Conservation (phyloP, 257 asterid species). For the Petunia axillaris region DNA sequence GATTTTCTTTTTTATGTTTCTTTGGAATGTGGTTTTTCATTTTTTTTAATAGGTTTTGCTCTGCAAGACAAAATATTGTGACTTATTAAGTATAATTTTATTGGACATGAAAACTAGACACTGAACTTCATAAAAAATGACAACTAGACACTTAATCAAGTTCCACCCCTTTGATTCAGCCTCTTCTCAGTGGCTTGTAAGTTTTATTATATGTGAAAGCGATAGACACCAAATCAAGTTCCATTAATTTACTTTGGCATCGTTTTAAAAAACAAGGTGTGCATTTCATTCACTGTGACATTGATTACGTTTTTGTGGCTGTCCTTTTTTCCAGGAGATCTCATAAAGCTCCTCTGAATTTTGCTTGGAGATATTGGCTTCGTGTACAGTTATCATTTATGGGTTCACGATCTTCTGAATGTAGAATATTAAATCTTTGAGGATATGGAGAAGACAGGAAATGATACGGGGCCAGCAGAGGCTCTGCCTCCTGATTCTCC, state of each 20-base stretch:
- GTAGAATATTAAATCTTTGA: constrained; percentile 45
- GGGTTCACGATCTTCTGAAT: constrained; percentile 9
- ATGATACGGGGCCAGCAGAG: constrained; percentile 46
- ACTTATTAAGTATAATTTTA: neutral
- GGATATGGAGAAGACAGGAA: constrained; percentile 70
- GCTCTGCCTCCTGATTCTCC: constrained; percentile 53
- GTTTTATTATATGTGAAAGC: neutral
- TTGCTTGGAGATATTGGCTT: constrained; percentile 17
- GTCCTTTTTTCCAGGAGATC: constrained; percentile 24
- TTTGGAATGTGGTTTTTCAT: neutral
- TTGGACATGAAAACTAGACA: constrained; percentile 3
- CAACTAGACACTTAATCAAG: neutral
- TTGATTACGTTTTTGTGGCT: constrained; percentile 7
- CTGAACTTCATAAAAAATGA: constrained; percentile 1
- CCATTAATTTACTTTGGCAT: constrained; percentile 13
- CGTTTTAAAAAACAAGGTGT: neutral
- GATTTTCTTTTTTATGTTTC: neutral
- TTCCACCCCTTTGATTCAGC: constrained; percentile 3
- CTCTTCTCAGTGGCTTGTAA: neutral
- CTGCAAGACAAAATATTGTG: neutral
- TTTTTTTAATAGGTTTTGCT: neutral
- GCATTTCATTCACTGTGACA: constrained; percentile 7
- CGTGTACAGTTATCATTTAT: constrained; percentile 15
- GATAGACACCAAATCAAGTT: neutral
- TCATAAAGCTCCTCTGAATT: constrained; percentile 10